These are phyloP conservation scores for Kalmusia sp. DNA, from an alignment of 2,329 filamentous ascomycete species.

Conservation along the genomic window DNA sequence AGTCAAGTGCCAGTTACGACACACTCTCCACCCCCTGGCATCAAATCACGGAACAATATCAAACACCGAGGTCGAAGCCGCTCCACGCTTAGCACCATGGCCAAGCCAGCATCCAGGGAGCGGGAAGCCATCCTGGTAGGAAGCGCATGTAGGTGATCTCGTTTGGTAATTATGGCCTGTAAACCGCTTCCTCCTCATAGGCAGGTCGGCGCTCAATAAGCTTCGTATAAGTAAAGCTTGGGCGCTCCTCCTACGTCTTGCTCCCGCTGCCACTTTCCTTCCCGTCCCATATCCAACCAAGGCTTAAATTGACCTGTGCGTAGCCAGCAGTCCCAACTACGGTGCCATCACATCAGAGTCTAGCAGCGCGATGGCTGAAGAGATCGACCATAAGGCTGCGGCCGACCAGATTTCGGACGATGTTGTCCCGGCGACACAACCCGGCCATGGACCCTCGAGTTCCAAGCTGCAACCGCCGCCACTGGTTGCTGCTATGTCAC, in stretches of 20 bases:
- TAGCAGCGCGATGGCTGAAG: slow-evolving; percentile 20
- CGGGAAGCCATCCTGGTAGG: slow-evolving; percentile 16
- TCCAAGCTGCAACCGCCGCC: slow-evolving; percentile 40
- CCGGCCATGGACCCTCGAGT: slow-evolving; percentile 22
- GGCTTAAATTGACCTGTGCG: slow-evolving; percentile 5
- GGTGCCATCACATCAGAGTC: slow-evolving; percentile 16
- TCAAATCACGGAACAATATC: slow-evolving; percentile 1
- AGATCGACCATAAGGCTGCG: slow-evolving; percentile 26
- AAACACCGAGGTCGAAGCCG: not conserved
- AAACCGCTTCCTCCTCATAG: slow-evolving; percentile 7
- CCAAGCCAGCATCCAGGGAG: slow-evolving; percentile 13
- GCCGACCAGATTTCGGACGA: slow-evolving; percentile 35
- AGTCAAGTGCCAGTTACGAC: not conserved
- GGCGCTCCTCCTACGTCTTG: slow-evolving; percentile 5
- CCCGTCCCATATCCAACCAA: not conserved
- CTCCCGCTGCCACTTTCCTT: slow-evolving; percentile 7
- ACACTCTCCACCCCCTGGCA: not conserved
- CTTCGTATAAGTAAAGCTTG: slow-evolving; percentile 26
- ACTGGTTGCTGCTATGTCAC: slow-evolving; percentile 52
- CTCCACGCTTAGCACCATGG: slow-evolving; percentile 9
- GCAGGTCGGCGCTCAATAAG: slow-evolving; percentile 9
- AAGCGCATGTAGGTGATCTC: slow-evolving; percentile 25
- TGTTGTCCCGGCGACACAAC: slow-evolving; percentile 18
- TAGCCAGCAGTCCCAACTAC: slow-evolving; percentile 18
- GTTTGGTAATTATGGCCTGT: slow-evolving; percentile 9